Percentiles rank a stretch among this genome's conserved stretches.
These are phyloP conservation scores for Echria macrotheca DNA, from an alignment of 495 filamentous ascomycete species.

Conservation along the genomic window DNA sequence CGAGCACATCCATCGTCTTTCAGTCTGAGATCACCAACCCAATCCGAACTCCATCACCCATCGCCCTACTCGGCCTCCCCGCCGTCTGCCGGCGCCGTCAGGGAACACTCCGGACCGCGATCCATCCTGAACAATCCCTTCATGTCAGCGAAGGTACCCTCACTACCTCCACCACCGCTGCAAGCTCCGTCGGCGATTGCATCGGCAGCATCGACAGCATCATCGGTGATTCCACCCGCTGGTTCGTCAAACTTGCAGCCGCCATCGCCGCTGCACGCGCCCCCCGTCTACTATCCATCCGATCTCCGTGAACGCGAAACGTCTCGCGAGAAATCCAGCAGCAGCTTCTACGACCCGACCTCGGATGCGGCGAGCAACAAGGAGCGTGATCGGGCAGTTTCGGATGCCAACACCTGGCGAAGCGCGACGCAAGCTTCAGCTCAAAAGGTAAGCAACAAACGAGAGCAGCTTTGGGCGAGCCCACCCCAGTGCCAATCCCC, in stretches of 20 bases:
- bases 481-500: slow-evolving; percentile 11
- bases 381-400: slow-evolving; percentile 34
- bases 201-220: slow-evolving; percentile 11
- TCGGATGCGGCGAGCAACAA: slow-evolving; percentile 37
- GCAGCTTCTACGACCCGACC: slow-evolving; percentile 54
- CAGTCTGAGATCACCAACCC: slow-evolving; percentile 37
- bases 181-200: slow-evolving; percentile 24
- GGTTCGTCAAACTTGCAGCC: slow-evolving; percentile 17
- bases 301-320: slow-evolving; percentile 28
- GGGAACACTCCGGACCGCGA: slow-evolving; percentile 21
- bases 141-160: slow-evolving; percentile 19
- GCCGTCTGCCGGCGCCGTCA: slow-evolving; percentile 16
- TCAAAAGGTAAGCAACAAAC: slow-evolving; percentile 34
- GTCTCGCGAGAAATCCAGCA: slow-evolving; percentile 40
- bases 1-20: slow-evolving; percentile 27
- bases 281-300: slow-evolving; percentile 25
- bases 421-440: slow-evolving; percentile 30
- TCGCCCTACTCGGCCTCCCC: slow-evolving; percentile 22
- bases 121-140: slow-evolving; percentile 33
- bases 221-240: background rate
- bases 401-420: slow-evolving; percentile 37
- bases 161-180: slow-evolving; percentile 21
- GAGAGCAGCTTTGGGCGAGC: slow-evolving; percentile 18
- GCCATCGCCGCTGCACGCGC: slow-evolving; percentile 31
- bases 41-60: slow-evolving; percentile 33